A percentile compares a stretch with the other conserved stretches of the same genome.
phyloP scores from a whole-genome alignment of 2,329 filamentous ascomycete genomes.

The Exophiala sp. region DNA sequence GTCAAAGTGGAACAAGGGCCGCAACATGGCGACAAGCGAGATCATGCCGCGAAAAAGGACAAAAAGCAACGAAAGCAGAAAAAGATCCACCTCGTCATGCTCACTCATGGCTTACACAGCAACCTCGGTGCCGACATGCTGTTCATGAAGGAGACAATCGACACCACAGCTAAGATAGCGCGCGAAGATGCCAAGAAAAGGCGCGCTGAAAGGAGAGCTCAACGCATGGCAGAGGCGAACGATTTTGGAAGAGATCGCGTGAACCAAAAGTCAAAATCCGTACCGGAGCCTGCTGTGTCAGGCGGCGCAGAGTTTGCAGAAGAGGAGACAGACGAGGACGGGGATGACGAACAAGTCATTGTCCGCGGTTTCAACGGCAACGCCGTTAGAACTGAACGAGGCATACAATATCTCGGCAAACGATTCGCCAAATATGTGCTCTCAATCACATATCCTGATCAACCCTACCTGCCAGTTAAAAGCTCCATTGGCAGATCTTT shows the following conservation, averaged over 20 bases:
- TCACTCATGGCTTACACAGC: constrained; percentile 93
- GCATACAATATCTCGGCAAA: constrained; percentile 96
- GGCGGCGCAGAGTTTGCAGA: constrained; percentile 30
- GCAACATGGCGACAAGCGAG: constrained; percentile 21
- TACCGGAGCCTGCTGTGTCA: constrained; percentile 24
- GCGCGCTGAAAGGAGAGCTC: constrained; percentile 49
- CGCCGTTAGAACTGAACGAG: constrained; percentile 74
- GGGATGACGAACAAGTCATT: constrained; percentile 50
- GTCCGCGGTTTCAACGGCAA: constrained; percentile 57
- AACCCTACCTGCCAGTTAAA: constrained; percentile 73
- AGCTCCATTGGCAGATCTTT: constrained; percentile 50
- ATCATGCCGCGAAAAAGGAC: constrained; percentile 23
- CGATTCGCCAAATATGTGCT: constrained; percentile 87
- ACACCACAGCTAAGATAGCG: constrained; percentile 72
- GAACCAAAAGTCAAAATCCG: constrained; percentile 21
- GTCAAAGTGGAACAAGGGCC: constrained; percentile 28
- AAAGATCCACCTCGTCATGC: constrained; percentile 82
- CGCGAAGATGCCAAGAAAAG: constrained; percentile 65
- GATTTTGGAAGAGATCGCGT: constrained; percentile 18
- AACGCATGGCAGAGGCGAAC: constrained; percentile 32
- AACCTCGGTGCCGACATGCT: constrained; percentile 96
- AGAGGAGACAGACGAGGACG: constrained; percentile 52
- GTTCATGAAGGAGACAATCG: constrained; percentile 95
- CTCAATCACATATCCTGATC: constrained; percentile 86
- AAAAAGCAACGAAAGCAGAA: constrained; percentile 56